Base-by-base conservation (phyloP, 345 rosid species). In the Syzygium jambos region DNA sequence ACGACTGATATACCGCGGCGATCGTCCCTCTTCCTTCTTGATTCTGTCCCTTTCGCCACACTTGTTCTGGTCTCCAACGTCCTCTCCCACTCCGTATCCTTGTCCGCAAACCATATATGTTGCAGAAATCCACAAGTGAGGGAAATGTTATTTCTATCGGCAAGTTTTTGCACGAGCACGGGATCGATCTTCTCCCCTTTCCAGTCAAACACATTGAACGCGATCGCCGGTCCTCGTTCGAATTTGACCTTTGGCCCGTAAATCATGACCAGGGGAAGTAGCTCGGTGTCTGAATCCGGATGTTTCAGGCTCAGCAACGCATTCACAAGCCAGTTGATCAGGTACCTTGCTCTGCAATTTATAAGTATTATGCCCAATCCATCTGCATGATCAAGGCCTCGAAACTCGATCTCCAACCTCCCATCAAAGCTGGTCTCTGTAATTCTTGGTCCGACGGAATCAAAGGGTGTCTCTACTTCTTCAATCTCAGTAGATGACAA, bases 191-290 rank as follows among this genome's bases (percentile, higher is more conserved):
- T 97, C 56, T 93, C 94, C 13, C 95, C 98, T 89, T 95, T 96
- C 99, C 99, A 97, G 30, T 97, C 97, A n/a, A 95, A 95, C 5
- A 97, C 78, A 78, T 96, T 96, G 90, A 97, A 97, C 84, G 98
- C 95, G 49, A 95, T 52, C 1, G 93, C 94, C 11, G 95, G 94
- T 51, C 95, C 98, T 59, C 96, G 89, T 16, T 90, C 91, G 53
- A 86, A 87, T 86, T 41, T 91, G 41, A 93, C 89, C 83, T 89
- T 93, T 9, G 98, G 98, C 30, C 99, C 99, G 68, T 93, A 95
- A 87, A 97, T 92, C 90, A 88, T 94, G 4, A 97, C 93, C 5
- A 91, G 87, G 29, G 92, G 91, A 80, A 54, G 86, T 46, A 92
- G 65, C n/a, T 4, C 90, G 2, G 77, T 84, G 86, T 92, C 91